These are phyloP conservation scores for Macrophomina pseudophaseolina DNA, from an alignment of 2,329 filamentous ascomycete species.

Conservation along the genomic window DNA sequence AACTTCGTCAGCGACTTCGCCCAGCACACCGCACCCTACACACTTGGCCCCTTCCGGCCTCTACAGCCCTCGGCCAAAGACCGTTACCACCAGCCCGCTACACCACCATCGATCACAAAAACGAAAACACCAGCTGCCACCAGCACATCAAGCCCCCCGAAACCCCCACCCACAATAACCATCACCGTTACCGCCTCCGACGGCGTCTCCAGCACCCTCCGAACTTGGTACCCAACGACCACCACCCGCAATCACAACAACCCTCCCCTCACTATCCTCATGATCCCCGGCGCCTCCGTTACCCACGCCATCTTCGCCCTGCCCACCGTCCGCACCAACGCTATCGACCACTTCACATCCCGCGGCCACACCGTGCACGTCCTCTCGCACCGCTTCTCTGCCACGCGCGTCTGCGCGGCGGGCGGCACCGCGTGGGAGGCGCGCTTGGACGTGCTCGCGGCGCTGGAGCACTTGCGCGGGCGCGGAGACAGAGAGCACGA, in stretches of 20 bases:
- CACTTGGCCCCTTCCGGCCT: too few relatives aligned
- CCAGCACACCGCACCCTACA: too few relatives aligned
- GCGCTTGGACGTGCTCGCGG: conserved; percentile 63
- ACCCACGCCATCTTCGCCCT: conserved; percentile 68
- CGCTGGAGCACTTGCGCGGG: conserved; percentile 58
- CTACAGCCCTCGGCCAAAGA: too few relatives aligned
- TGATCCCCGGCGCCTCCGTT: conserved; percentile 67
- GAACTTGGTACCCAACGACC: background rate
- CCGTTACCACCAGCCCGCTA: too few relatives aligned
- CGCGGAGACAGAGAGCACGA: background rate
- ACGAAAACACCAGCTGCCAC: too few relatives aligned
- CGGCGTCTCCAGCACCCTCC: conserved; percentile 53
- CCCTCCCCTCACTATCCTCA: conserved; percentile 53
- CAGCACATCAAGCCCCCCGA: conserved; percentile 46
- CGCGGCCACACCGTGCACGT: conserved; percentile 67
- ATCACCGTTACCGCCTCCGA: conserved; percentile 59
- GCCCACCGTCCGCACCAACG: conserved; percentile 67
- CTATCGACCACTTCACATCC: conserved; percentile 66
- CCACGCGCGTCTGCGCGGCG: conserved; percentile 56
- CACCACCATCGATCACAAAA: too few relatives aligned
- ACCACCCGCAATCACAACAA: conserved; percentile 25
- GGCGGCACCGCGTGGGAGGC: conserved; percentile 66
- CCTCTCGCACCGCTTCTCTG: conserved; percentile 63
- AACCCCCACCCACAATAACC: conserved; percentile 52
- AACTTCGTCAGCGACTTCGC: conserved; percentile 60